These are phyloP conservation scores for Fusarium piperis DNA, from an alignment of 2,329 filamentous ascomycete species.

Conservation along the genomic window DNA sequence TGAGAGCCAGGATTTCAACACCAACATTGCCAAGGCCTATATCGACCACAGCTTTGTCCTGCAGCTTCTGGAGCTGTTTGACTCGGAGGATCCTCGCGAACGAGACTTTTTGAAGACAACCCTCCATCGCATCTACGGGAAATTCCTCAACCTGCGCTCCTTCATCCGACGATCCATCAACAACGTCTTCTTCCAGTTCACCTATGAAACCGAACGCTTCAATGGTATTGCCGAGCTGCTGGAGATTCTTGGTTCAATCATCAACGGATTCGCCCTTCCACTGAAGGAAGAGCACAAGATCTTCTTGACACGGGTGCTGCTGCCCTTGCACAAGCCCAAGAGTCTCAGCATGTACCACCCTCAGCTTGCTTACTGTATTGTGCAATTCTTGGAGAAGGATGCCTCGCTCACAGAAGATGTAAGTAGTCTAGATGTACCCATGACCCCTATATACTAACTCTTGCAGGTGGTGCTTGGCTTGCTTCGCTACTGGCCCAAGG, in stretches of 20 bases:
- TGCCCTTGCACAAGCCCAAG: slow-evolving; percentile 97
- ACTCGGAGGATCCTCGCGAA: slow-evolving; percentile 96
- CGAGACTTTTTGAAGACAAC: slow-evolving; percentile 98
- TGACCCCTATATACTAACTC: slow-evolving; percentile 15
- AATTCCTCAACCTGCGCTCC: slow-evolving; percentile 96
- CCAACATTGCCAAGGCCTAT: slow-evolving; percentile 98
- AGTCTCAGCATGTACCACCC: slow-evolving; percentile 99
- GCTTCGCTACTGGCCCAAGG: slow-evolving; percentile 97
- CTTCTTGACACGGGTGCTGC: slow-evolving; percentile 90
- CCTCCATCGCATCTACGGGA: slow-evolving; percentile 96
- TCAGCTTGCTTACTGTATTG: slow-evolving; percentile 97
- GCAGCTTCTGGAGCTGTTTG: slow-evolving; percentile 95
- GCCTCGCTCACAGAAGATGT: slow-evolving; percentile 96
- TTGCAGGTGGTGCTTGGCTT: slow-evolving; percentile 89
- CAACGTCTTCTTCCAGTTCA: slow-evolving; percentile 99
- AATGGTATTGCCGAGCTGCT: slow-evolving; percentile 97
- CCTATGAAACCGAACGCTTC: slow-evolving; percentile 97
- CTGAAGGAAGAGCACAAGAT: slow-evolving; percentile 99
- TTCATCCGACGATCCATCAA: slow-evolving; percentile 99
- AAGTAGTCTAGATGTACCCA: slow-evolving; percentile 18
- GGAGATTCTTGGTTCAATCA: slow-evolving; percentile 97
- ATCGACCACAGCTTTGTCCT: slow-evolving; percentile 98
- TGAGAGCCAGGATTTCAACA: slow-evolving; percentile 99
- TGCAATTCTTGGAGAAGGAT: slow-evolving; percentile 98
- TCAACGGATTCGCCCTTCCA: slow-evolving; percentile 96